Evolutionary conservation across 2,329 filamentous ascomycete genomes (phyloP).

Genomic region (Phialocephala subalpina): DNA sequence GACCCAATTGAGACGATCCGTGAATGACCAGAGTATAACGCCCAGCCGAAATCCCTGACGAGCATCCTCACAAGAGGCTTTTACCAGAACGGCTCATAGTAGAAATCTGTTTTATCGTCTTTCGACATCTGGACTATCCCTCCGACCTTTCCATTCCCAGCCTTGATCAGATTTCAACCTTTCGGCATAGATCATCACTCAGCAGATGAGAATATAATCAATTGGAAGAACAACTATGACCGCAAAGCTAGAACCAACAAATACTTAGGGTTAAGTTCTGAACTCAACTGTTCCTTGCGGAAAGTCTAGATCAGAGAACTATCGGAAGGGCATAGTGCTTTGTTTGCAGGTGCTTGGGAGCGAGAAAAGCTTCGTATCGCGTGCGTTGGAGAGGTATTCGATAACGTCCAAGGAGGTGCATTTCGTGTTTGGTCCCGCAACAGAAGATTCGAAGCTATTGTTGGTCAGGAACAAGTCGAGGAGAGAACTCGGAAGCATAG

Average conservation of each 20-base stretch:
- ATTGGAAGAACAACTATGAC: conserved; percentile 72
- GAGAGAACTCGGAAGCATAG: conserved; percentile 22
- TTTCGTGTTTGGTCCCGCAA: conserved; percentile 38
- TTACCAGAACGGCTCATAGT: conserved; percentile 82
- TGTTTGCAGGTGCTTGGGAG: conserved; percentile 47
- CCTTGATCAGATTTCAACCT: conserved; percentile 60
- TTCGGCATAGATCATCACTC: conserved; percentile 42
- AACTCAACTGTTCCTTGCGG: conserved; percentile 72
- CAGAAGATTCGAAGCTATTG: conserved; percentile 30
- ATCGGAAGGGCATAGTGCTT: conserved; percentile 79
- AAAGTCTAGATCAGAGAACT: conserved; percentile 82
- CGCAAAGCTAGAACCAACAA: conserved; percentile 80
- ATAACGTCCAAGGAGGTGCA: conserved; percentile 29
- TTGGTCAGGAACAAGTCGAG: conserved; percentile 29
- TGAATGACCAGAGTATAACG: conserved; percentile 68
- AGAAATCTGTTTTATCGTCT: conserved; percentile 61
- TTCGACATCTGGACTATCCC: conserved; percentile 65
- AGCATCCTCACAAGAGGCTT: conserved; percentile 78
- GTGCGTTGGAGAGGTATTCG: conserved; percentile 33
- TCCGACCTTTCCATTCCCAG: conserved; percentile 56
- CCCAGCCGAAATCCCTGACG: conserved; percentile 77
- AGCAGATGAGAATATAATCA: conserved; percentile 63
- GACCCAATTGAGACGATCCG: conserved; percentile 61
- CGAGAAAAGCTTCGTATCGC: conserved; percentile 55
- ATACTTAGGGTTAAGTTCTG: conserved; percentile 98